Percentiles rank a stretch among this genome's conserved stretches.
Conservation (phyloP, 1,284 basidiomycete species). For the Sporisorium exsertum region DNA sequence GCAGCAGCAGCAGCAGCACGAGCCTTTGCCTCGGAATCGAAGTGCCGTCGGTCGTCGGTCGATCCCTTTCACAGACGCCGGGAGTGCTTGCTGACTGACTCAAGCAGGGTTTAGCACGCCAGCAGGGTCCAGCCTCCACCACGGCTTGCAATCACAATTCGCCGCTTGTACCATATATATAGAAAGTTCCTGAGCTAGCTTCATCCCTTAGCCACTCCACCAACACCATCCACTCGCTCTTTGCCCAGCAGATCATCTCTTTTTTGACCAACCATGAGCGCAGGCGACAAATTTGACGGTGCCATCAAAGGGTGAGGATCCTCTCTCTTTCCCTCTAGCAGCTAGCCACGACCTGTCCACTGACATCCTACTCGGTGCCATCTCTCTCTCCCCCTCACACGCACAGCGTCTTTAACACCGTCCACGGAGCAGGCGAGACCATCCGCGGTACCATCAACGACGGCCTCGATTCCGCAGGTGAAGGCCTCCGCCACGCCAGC, state of each 20-base stretch:
- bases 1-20: not conserved
- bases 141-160: not conserved
- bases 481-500: conserved; percentile 33
- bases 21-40: not conserved
- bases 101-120: not conserved
- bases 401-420: conserved; percentile 42
- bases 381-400: not conserved
- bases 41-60: not conserved
- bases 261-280: conserved; percentile 5
- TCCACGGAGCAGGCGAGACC: conserved; percentile 54
- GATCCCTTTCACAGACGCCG: not conserved
- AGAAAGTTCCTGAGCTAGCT: not conserved
- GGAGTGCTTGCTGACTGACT: not conserved
- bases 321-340: not conserved
- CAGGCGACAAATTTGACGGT: conserved; percentile 49
- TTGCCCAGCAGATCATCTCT: not conserved
- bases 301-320: conserved; percentile 57
- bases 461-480: conserved; percentile 47
- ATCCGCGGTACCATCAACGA: conserved; percentile 60
- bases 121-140: not conserved
- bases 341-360: not conserved
- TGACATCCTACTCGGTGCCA: not conserved
- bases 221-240: not conserved
- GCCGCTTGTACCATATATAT: not conserved
- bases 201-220: not conserved